Evolutionary conservation across 768 basidiomycete species (phyloP), one percentile per base, ranked within the genome.

Genomic region (Xerocomus brunneocitrinus): DNA sequence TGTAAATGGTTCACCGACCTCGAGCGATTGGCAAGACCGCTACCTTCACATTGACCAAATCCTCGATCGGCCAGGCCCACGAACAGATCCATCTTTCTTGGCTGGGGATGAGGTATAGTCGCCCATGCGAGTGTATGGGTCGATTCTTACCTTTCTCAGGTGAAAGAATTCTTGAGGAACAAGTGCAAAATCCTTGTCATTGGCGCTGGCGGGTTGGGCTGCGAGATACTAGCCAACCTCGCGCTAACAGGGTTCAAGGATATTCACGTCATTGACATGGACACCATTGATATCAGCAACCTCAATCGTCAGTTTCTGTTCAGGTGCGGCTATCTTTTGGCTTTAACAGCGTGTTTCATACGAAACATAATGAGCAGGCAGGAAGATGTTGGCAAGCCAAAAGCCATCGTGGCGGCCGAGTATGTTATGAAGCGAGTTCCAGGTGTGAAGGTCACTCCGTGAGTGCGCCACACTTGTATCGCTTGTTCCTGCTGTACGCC

Each of bases 231-330:
- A 39, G 90, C 95, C 55, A 97, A 98, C 71, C 81, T 99, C 47
- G 95, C 97, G 24, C 73, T 98, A 60, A 89, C 91, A 42, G 97
- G 97, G 25, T 99, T 98, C 84, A 91, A 89, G 71, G 91, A 98
- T 65, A 97, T 98, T 60, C 93, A 98, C 76, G 95, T 99, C 56
- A 98, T 99, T 67, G 97, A 99, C 77, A 98, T 99, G 95, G 95
- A 99, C 77, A 98, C 95, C 14, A 99, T 98, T 68, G 95, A 99
- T 73, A 90, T 99, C 66, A 98, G 94, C 66, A 99, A 99, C 71
- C 79, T 99, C 59, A 99, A 99, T 71, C 82, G 97, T 47, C 97
- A 99, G 72, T 99, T 99, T 70, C 76, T 99, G 24, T 99, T 99
- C 76, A 82, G 97, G 95, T 92, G 59, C 47, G 74, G 10, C 1